Base-by-base conservation (phyloP, 768 basidiomycete species). In the Mycena maculata region DNA sequence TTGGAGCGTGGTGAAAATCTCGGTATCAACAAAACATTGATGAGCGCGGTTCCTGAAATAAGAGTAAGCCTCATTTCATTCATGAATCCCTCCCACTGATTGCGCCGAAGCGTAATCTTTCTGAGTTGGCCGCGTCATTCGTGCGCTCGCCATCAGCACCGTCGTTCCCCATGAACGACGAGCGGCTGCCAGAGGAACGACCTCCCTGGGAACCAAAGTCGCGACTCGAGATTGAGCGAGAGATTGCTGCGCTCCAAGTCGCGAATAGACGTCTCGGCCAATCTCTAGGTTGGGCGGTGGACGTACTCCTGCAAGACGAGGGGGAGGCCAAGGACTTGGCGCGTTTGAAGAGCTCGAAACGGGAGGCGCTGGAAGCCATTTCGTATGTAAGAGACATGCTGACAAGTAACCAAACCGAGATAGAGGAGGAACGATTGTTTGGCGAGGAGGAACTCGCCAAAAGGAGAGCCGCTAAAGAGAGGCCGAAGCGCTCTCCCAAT, bases 11-110 rank as follows among this genome's bases (percentile, higher is more conserved):
- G 92, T 28, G 93, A 94, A 79, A 92, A 87, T 65, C 79, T 94
- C 30, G 92, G 92, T n/a, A 91, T 94, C 65, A 94, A 94, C 76
- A 92, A 89, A 78, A 92, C 92, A 0, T 80, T 94, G 22, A 88
- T 91, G 87, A 92, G 85, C 75, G 93, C 93, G 0, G 90, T 95
- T 3, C 87, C 90, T 7, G 93, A 93, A 76, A 78, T 92, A 42
- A 89, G 87, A 78, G 95, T 93, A 71, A 72, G 86, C 73, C 45
- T 39, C 62, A 63, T 68, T 53, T 58, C 12, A 25, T 52, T 60
- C 45, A n/a, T 57, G 33, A 23, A 13, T 7, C 39, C 11, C 31
- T 28, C 55, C 31, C 36, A 33, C 39, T 44, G 48, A 71, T 70
- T 53, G 8, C 58, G 30, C 66, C 56, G 4, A 67, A 95, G 94